phyloP scores from a whole-genome alignment of 2,329 filamentous ascomycete species.

The Fusarium udum region DNA sequence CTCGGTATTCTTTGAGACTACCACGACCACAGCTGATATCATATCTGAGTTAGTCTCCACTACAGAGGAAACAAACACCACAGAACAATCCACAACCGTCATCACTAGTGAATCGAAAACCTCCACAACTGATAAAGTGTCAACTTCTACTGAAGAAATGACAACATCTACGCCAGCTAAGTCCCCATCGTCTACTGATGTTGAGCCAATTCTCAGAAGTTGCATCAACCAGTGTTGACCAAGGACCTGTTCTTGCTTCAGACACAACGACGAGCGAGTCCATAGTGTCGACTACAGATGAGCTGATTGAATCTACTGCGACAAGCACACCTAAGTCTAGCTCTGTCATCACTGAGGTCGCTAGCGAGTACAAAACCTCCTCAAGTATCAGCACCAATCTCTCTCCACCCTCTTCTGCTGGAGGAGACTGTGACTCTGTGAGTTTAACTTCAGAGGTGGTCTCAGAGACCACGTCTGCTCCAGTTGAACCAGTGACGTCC shows the following conservation, averaged over 20 bases:
- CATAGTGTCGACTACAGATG: fast-evolving
- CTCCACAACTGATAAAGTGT: background rate
- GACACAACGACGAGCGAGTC: background rate
- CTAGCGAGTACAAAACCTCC: background rate
- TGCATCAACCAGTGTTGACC: background rate
- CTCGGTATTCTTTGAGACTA: background rate
- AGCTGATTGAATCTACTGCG: background rate
- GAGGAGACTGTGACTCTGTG: too few species aligned
- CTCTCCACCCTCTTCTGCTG: too few species aligned
- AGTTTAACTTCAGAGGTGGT: background rate
- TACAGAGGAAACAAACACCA: background rate
- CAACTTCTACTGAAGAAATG: background rate
- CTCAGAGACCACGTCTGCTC: background rate
- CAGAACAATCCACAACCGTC: background rate
- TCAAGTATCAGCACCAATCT: background rate
- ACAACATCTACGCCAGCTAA: background rate
- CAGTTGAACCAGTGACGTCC: background rate
- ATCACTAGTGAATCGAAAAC: background rate
- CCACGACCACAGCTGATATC: background rate
- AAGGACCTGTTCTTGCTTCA: background rate
- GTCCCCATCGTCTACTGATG: fast-evolving
- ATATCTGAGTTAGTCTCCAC: background rate
- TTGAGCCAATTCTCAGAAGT: background rate
- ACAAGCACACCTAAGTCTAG: background rate
- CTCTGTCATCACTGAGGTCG: too few species aligned